A percentile compares a stretch with the other conserved stretches of the same genome.
Evolutionary conservation across 2,329 filamentous ascomycete species (phyloP).

Genomic region (Dothistroma septosporum): DNA sequence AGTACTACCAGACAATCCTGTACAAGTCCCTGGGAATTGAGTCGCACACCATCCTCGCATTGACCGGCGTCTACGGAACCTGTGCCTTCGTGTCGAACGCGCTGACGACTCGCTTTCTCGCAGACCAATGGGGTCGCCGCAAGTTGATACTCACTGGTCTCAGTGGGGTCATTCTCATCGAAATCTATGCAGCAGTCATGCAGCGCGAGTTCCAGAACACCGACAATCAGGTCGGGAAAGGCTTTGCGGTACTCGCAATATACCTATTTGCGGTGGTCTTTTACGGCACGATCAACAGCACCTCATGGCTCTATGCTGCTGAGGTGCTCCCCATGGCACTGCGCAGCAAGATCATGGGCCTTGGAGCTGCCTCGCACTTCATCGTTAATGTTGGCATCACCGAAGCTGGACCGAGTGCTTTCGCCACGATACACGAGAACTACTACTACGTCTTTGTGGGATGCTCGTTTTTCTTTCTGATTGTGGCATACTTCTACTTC

Average conservation of each 20-base stretch:
- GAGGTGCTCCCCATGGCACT: slow-evolving; percentile 53
- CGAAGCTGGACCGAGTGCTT: slow-evolving; percentile 49
- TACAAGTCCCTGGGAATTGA: slow-evolving; percentile 54
- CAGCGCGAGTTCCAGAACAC: slow-evolving; percentile 55
- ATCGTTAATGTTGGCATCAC: slow-evolving; percentile 37
- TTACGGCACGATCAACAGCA: slow-evolving; percentile 28
- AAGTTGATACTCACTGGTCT: slow-evolving; percentile 57
- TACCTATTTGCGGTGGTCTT: slow-evolving; percentile 56
- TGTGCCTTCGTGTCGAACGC: slow-evolving; percentile 50
- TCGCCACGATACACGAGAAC: slow-evolving; percentile 55
- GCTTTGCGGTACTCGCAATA: slow-evolving; percentile 57
- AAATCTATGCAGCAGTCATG: slow-evolving; percentile 59
- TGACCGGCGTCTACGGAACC: slow-evolving; percentile 55
- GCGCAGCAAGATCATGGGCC: slow-evolving; percentile 53
- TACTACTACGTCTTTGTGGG: slow-evolving; percentile 59
- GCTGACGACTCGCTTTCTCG: slow-evolving; percentile 51
- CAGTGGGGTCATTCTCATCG: slow-evolving; percentile 50
- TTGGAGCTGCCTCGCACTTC: slow-evolving; percentile 50
- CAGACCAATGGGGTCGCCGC: slow-evolving; percentile 57
- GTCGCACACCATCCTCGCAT: slow-evolving; percentile 48
- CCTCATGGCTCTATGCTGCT: slow-evolving; percentile 43
- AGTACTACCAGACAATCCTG: slow-evolving; percentile 45
- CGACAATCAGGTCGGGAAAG: slow-evolving; percentile 54
- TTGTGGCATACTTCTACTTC: no score
- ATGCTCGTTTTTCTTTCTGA: slow-evolving; percentile 45